Conservation (phyloP, 2,329 filamentous ascomycete species). For the Fusarium euwallaceae region DNA sequence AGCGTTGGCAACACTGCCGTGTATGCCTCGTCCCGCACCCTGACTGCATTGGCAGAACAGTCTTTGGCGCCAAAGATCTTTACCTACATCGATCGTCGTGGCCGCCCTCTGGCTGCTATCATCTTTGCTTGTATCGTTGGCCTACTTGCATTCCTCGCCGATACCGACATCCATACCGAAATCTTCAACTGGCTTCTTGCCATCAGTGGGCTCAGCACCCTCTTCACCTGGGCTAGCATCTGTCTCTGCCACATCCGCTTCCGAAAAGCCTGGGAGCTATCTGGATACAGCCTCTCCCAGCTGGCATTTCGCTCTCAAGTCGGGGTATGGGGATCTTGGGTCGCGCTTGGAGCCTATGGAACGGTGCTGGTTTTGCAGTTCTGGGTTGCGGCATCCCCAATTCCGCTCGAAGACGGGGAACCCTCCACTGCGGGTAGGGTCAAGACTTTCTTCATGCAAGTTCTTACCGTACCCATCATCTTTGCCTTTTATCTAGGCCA, state of each 20-base stretch:
- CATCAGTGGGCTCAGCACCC: constrained; percentile 76
- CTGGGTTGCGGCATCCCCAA: constrained; percentile 85
- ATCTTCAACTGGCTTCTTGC: constrained; percentile 87
- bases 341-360: constrained; percentile 82
- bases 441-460: constrained; percentile 78
- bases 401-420: constrained; percentile 49
- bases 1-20: constrained; percentile 93
- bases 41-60: constrained; percentile 61
- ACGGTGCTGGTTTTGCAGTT: constrained; percentile 87
- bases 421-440: constrained; percentile 54
- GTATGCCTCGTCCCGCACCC: constrained; percentile 82
- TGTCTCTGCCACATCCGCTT: constrained; percentile 92
- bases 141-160: constrained; percentile 81
- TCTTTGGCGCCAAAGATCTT: constrained; percentile 84
- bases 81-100: constrained; percentile 83
- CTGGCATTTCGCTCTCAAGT: constrained; percentile 85
- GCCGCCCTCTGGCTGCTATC: constrained; percentile 83
- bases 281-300: constrained; percentile 77
- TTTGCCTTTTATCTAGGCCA: constrained; percentile 77
- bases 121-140: constrained; percentile 74
- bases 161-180: constrained; percentile 67
- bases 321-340: constrained; percentile 83
- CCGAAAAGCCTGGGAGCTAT: constrained; percentile 77
- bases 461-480: constrained; percentile 77
- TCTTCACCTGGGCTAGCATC: constrained; percentile 86